Evolutionary conservation across 2,329 filamentous ascomycete species (phyloP).

Genomic region (Colletotrichum sp.): DNA sequence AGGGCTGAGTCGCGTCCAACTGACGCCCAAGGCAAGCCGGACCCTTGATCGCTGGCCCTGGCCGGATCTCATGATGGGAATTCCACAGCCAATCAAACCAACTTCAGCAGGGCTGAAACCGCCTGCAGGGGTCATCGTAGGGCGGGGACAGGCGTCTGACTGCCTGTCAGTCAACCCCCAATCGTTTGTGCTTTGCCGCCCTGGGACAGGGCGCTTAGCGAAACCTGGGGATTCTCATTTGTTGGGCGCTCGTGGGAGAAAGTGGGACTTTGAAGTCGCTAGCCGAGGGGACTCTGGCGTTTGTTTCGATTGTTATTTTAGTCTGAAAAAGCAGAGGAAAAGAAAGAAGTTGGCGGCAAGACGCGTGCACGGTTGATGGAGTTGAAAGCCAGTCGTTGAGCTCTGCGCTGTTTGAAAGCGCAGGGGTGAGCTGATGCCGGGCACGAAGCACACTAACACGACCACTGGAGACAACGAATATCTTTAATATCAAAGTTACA

Average conservation of each 20-base stretch:
- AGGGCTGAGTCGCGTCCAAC: slow-evolving; percentile 1
- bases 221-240: slow-evolving; percentile 28
- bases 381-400: not conserved
- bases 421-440: not conserved
- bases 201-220: slow-evolving; percentile 13
- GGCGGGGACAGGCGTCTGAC: not conserved
- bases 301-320: not conserved
- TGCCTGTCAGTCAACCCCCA: slow-evolving; percentile 1
- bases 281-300: not conserved
- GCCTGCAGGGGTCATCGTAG: not conserved
- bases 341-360: not conserved
- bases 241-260: not conserved
- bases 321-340: not conserved
- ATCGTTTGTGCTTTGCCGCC: not conserved
- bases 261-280: not conserved
- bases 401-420: not conserved
- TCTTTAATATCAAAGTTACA: not conserved
- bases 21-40: not conserved
- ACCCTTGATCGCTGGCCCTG: not conserved
- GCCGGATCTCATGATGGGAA: not conserved
- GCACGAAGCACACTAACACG: not conserved
- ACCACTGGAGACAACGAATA: not conserved
- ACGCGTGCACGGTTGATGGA: not conserved
- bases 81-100: not conserved
- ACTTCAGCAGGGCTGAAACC: not conserved